These are phyloP conservation scores for Starmerella geochares DNA, from an alignment of 805 yeast species.

Conservation along the genomic window DNA sequence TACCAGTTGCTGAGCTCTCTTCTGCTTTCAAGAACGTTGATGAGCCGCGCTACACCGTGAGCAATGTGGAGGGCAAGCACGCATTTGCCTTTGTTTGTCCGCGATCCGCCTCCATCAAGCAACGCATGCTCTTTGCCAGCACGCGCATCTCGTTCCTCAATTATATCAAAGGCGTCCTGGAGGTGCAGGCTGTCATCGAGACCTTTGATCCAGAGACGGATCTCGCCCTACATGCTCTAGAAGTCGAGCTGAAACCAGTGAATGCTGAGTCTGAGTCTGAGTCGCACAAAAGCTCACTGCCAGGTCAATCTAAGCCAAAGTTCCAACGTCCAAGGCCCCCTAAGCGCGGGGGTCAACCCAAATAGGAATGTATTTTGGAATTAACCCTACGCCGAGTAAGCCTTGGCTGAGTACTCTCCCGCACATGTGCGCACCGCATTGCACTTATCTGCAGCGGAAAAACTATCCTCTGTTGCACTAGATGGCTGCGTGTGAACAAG, in stretches of 20 bases:
- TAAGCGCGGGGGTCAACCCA: slow-evolving; percentile 9
- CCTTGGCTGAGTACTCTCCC: too few relatives aligned
- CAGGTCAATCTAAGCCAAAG: slow-evolving; percentile 11
- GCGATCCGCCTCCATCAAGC: slow-evolving; percentile 76
- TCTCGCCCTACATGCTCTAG: neutral
- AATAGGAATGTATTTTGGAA: neutral
- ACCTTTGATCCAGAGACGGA: slow-evolving; percentile 21
- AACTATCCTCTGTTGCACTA: neutral
- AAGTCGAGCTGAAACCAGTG: slow-evolving; percentile 10
- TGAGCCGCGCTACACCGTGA: slow-evolving; percentile 47
- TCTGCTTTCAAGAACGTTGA: slow-evolving; percentile 31
- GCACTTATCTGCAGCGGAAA: too few relatives aligned
- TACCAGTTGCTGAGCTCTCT: slow-evolving; percentile 28
- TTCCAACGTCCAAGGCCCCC: slow-evolving; percentile 24
- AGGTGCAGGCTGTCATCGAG: slow-evolving; percentile 14
- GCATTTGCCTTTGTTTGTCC: slow-evolving; percentile 81
- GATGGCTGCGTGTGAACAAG: too few relatives aligned
- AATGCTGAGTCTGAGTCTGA: neutral
- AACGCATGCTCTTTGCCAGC: slow-evolving; percentile 87
- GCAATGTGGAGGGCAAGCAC: slow-evolving; percentile 29
- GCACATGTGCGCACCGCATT: too few relatives aligned
- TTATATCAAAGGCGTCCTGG: slow-evolving; percentile 20
- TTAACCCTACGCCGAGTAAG: neutral
- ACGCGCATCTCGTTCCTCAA: slow-evolving; percentile 38
- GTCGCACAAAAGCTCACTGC: neutral